Evolutionary conservation across 2,329 filamentous ascomycete species (phyloP), one percentile per base, ranked within the genome.

Genomic region (Torrubiellomyces zombiae): DNA sequence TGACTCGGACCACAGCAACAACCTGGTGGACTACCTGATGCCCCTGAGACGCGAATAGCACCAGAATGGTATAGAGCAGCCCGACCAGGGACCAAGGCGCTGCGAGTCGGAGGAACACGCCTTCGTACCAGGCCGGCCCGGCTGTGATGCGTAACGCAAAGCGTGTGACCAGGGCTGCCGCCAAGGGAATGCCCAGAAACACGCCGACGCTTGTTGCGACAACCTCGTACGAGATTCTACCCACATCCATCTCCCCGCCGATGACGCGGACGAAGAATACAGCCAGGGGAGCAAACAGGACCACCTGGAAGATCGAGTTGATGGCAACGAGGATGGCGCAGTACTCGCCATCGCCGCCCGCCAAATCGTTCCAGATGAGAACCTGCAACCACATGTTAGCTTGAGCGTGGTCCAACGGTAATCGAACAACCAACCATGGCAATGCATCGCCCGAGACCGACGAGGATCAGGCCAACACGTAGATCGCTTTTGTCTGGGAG

Each of bases 21-120:
- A 92, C 79, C 48, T 92, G 81, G 36, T 80, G 67, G 1, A 86
- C 75, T 2, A 89, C 79, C 24, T 73, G 70, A 13, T 54, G 53
- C 3, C 82, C 81, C 43, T 92, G 82, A 1, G 75, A 79, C 0
- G 78, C 82, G 44, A 93, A 92, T 3, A 93, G 61, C 1, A 92
- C 72, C 6, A 89, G 49, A 37, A 93, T 89, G 1, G 82, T 92
- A 55, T 85, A 92, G 1, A 93, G 55, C 5, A 94, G 61, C 1
- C 82, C 83, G 34, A 92, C 67, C 3, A 93, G 60, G 0, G 79
- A 86, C 60, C 69, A 75, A 0, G 82, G 83, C 1, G 70, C 65
- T 3, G 70, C 56, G 43, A 65, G 72, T 17, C 62, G 66, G n/a
- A 92, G 45, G 44, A 92, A 89, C 3, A 64, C 57, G 3, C 55